Base-by-base conservation (phyloP, 2,329 filamentous ascomycete species). In the Lasiodiplodia theobromae region DNA sequence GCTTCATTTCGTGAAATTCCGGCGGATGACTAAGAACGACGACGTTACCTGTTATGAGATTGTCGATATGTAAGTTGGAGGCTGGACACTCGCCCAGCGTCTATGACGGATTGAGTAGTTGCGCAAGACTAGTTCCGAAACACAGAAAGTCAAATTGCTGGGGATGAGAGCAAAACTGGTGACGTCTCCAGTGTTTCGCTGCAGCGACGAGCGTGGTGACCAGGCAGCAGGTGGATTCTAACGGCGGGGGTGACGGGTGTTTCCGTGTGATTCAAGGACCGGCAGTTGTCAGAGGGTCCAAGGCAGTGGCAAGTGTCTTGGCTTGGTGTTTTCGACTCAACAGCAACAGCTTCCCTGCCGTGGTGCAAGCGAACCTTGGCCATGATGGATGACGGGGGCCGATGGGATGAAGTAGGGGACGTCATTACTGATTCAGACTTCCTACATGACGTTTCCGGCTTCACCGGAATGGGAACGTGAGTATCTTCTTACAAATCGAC, bases 221-320 rank as follows among this genome's bases (percentile, higher is more conserved):
- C 14, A 11, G 21, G 21, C 37, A 60, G 56, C 21, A 37, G 5
- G 3, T 18, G 56, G 57, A 8, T 7, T 47, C 21, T 37, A 63
- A 63, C 44, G 18, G 58, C 40, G 58, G 58, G 58, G 58, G 58
- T 34, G 44, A 51, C 23, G 58, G 58, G 18, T 23, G 40, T 51
- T 51, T 28, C 58, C 44, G 58, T 63, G 40, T 21, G 12, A 44
- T 34, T 37, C 40, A 51, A 37, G 58, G 25, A 63, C 37, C 28
- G 25, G 38, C 28, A 49, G 57, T 16, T 21, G 25, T 51, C 10
- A 28, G 40, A 63, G 40, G 58, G 18, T 11, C 28, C 5, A 28
- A 18, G 5, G 25, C 28, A 63, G 44, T 25, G 44, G 34, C 58
- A 63, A 25, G 40, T 4, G 10, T 37, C 44, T 51, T 63, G 44